Base-by-base conservation (phyloP, 257 asterid species). In the Solanum etuberosum region DNA sequence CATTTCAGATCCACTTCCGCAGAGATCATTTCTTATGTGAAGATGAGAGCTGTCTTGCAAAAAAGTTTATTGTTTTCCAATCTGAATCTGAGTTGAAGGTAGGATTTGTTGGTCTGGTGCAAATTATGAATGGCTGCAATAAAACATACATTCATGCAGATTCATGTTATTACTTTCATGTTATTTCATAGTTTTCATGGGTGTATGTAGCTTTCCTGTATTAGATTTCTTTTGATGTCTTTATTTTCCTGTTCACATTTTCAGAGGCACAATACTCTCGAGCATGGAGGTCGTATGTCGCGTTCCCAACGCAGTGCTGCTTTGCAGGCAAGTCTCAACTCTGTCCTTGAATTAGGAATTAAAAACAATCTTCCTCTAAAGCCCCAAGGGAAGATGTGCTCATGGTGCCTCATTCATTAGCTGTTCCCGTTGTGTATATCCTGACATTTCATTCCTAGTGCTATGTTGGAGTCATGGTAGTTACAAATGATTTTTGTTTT, bases 221-320 rank as follows among this genome's bases (percentile, higher is more conserved):
- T 23, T 83, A 29, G 29, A 37, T 61, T 57, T 43, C 78, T 40
- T 68, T 63, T 78, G 29, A 85, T 73, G 54, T 25, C 32, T 63
- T 65, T 29, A 54, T 82, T 88, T 78, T 54, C 34, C 70, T 90
- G 78, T 84, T 89, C 87, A 65, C 83, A 16, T 89, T 78, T 89
- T 88, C 93, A 97, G 99, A 95, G 98, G 93, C 99, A 97, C 91
- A 96, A 95, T 88, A 90, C 99, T 10, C 35, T 91, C 87, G 99
- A 94, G 93, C 99, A 97, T 83, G 99, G 94, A 83, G 99, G 99
- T 74, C 97, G 93, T 51, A 96, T 96, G 99, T 95, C 99, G 70
- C 98, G 99, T 90, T 92, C 98, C 84, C 90, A 93, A 92, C 97
- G 99, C 81, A 95, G 88, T 92, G 99, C 98, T 94, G 99, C 99